A percentile compares a stretch with the other conserved stretches of the same genome.
Conservation (phyloP, 768 basidiomycete genomes). For the Podaxis sp. region DNA sequence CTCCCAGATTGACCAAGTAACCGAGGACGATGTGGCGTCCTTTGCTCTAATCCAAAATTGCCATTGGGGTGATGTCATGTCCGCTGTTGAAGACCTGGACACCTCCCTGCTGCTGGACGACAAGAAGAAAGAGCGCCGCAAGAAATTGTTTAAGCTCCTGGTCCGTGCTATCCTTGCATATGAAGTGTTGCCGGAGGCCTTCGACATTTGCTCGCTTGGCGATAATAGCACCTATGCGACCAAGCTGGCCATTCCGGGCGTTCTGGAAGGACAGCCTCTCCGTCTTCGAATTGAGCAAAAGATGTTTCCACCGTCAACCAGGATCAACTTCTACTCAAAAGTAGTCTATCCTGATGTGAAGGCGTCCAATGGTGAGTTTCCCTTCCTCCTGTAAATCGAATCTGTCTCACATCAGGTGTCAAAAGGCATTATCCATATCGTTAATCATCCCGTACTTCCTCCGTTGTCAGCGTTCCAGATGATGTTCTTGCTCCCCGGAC, state of each 20-base stretch:
- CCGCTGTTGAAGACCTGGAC: constrained; percentile 9
- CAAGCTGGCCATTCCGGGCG: constrained; percentile 39
- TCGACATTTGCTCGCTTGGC: constrained; percentile 37
- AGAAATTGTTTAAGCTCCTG: constrained; percentile 56
- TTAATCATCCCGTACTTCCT: constrained; percentile 56
- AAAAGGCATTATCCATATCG: constrained; percentile 49
- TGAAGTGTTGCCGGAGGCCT: constrained; percentile 48
- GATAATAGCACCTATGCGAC: constrained; percentile 57
- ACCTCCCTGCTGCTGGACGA: constrained; percentile 32
- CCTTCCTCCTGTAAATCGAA: not conserved
- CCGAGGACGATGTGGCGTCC: constrained; percentile 4
- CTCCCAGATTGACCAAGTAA: constrained; percentile 3
- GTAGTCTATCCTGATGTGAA: constrained; percentile 40
- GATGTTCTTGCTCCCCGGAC: constrained; percentile 39
- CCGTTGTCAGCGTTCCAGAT: constrained; percentile 52
- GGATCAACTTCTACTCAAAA: constrained; percentile 50
- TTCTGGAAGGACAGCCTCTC: constrained; percentile 43
- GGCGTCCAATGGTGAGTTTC: constrained; percentile 49
- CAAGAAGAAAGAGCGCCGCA: constrained; percentile 44
- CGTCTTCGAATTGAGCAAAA: constrained; percentile 41
- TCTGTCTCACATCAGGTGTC: not conserved
- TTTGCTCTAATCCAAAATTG: constrained; percentile 23
- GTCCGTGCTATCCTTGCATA: constrained; percentile 55
- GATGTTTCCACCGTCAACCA: constrained; percentile 32
- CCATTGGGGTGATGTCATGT: constrained; percentile 9